A percentile compares a stretch with the other conserved stretches of the same genome.
Evolutionary conservation across 306 rosid genomes (phyloP).

Genomic region (Rosa lucieae): DNA sequence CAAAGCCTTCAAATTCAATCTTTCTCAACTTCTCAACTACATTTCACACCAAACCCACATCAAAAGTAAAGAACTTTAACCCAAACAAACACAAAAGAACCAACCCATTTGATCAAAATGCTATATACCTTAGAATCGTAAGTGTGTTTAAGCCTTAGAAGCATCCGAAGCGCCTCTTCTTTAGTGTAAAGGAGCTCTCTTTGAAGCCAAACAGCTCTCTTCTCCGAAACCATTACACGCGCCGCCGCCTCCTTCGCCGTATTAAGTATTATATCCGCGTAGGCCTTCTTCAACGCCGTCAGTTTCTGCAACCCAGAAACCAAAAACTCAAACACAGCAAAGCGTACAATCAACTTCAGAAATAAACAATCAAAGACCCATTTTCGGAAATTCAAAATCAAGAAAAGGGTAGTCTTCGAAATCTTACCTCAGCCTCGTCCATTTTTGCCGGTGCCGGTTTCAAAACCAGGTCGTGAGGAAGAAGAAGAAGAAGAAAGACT

Average conservation of each 20-base stretch:
- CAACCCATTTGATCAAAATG: constrained; percentile 22
- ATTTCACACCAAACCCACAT: constrained; percentile 27
- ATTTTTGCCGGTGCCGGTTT: constrained; percentile 25
- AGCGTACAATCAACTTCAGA: constrained; percentile 22
- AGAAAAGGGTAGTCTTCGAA: constrained; percentile 14
- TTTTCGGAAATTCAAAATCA: constrained; percentile 5
- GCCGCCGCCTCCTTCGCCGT: constrained; percentile 87
- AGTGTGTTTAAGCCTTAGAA: constrained; percentile 71
- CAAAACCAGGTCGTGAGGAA: constrained; percentile 7
- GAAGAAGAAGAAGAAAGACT: constrained; percentile 20
- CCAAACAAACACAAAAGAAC: neutral
- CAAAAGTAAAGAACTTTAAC: constrained; percentile 19
- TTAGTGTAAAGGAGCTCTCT: constrained; percentile 56
- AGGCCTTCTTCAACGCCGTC: constrained; percentile 81
- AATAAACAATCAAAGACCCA: neutral
- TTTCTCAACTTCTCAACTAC: neutral
- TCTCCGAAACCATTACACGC: constrained; percentile 71
- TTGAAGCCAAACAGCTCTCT: constrained; percentile 53
- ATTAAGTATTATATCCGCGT: constrained; percentile 75
- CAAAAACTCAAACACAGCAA: constrained; percentile 12
- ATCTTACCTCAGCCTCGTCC: constrained; percentile 57
- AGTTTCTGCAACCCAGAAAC: constrained; percentile 49
- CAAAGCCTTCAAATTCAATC: neutral
- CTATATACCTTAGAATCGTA: constrained; percentile 64
- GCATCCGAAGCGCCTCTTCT: constrained; percentile 71